Evolutionary conservation across 768 basidiomycete species (phyloP), one percentile per base, ranked within the genome.

Genomic region (Suillus brevipes): DNA sequence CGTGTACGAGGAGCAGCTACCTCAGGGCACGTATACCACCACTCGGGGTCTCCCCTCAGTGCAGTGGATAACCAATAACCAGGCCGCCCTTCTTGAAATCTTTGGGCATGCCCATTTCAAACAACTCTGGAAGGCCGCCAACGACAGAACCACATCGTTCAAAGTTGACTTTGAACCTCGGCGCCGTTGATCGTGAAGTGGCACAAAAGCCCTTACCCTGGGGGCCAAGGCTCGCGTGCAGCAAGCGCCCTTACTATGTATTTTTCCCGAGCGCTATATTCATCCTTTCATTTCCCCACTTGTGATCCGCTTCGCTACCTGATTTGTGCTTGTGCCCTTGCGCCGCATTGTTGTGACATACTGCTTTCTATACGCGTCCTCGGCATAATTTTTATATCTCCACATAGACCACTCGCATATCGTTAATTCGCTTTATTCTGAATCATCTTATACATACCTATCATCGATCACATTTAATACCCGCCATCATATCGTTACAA

Each of bases 11-110:
- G 92, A 94, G 72, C 81, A 84, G 68, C 79, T 90, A n/a, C 85
- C 87, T 20, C 81, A 90, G 73, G 90, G 87, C 50, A 74, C 85
- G 13, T 88, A 89, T 75, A 85, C 87, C 67, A 94, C 92, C 57
- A 89, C 86, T 64, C 90, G 92, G 67, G 91, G 88, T 23, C 77
- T 94, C 18, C 92, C 92, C 23, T 86, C 91, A 13, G 82, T 83
- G n/a, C 83, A 89, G 45, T 94, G 92, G 92, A 82, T 94, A 64
- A 84, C 83, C 66, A 83, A 84, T 43, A 87, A 94, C 73, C 87
- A 92, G 74, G 75, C 80, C 6, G 80, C 84, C 56, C 85, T 94
- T 49, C 79, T 84, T 62, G 88, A 91, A 60, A 84, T 94, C 65
- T 91, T 94, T 71, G 91, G 90, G n/a, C 77, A 78, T 53, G 69